A percentile compares a stretch with the other conserved stretches of the same genome.
Evolutionary conservation across 345 rosid species (phyloP).

Genomic region (Viola odorata): DNA sequence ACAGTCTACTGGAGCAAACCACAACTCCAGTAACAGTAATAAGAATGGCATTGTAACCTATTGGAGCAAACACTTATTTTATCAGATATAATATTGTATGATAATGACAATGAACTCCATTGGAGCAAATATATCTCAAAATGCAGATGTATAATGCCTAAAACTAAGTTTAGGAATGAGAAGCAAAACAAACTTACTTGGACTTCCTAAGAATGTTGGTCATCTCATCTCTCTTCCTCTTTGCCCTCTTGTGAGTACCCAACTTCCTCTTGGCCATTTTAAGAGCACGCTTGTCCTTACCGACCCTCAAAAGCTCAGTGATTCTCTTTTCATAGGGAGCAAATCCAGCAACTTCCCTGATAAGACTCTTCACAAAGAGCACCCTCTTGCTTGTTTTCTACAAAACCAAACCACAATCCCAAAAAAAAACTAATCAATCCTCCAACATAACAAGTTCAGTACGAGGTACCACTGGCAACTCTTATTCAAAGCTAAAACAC

Average conservation of each 20-base stretch:
- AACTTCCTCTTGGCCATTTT: conserved; percentile 84
- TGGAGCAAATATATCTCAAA: too few relatives aligned
- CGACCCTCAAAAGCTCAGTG: conserved; percentile 80
- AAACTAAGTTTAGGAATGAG: not conserved
- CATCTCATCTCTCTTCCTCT: conserved; percentile 94
- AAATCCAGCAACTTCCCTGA: conserved; percentile 83
- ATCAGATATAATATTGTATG: too few relatives aligned
- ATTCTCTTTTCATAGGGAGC: conserved; percentile 92
- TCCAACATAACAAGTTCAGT: not conserved
- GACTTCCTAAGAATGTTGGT: conserved; percentile 68
- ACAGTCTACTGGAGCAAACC: too few relatives aligned
- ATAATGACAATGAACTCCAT: too few relatives aligned
- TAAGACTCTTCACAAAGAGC: conserved; percentile 56
- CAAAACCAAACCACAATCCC: not conserved
- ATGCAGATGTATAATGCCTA: too few relatives aligned
- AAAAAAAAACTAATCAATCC: not conserved
- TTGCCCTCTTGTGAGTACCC: conserved; percentile 93
- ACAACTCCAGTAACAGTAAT: too few relatives aligned
- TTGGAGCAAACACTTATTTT: too few relatives aligned
- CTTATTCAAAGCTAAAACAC: not conserved
- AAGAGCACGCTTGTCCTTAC: conserved; percentile 83
- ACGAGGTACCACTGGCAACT: not conserved
- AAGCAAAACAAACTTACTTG: conserved; percentile 32
- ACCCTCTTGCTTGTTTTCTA: conserved; percentile 90
- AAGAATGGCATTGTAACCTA: too few relatives aligned